These are phyloP conservation scores for Leersia perrieri DNA, from an alignment of 176 grass and related monocot species.

Conservation along the genomic window DNA sequence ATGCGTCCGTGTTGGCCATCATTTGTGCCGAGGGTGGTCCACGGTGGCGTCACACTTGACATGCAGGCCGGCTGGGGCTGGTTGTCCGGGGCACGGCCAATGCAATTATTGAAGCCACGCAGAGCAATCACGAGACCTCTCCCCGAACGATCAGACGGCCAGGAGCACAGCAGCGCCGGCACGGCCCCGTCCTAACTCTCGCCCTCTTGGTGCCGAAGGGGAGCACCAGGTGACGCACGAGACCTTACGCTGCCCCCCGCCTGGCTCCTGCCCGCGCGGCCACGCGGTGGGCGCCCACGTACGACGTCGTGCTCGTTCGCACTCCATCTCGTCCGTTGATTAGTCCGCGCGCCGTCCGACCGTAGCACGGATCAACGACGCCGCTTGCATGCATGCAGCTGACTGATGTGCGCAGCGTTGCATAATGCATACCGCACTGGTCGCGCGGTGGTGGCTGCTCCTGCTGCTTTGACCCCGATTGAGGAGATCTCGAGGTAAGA, in stretches of 20 bases:
- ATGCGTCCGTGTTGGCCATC: not conserved
- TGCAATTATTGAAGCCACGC: slow-evolving; percentile 33
- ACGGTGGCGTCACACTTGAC: slow-evolving; percentile 19
- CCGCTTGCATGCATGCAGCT: not conserved
- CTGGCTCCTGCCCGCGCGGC: not conserved
- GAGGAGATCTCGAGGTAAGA: not conserved
- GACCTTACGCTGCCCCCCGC: not conserved
- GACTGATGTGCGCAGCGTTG: not conserved
- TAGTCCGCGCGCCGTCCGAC: not conserved
- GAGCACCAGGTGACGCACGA: slow-evolving; percentile 45
- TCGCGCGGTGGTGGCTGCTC: not conserved
- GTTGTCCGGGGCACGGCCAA: not conserved
- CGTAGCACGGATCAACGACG: not conserved
- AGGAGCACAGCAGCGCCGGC: not conserved
- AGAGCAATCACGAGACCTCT: slow-evolving; percentile 26
- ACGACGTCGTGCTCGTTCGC: no score
- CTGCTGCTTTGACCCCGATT: not conserved
- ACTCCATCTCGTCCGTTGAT: not conserved
- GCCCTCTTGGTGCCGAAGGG: not conserved
- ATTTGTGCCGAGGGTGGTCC: not conserved
- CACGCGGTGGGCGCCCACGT: not conserved
- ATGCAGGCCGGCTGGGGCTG: not conserved
- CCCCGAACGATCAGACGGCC: not conserved
- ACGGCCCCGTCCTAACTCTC: not conserved
- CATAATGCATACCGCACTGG: no score